phyloP scores from a whole-genome alignment of 2,329 filamentous ascomycete genomes.

The Pyrenochaeta sp. region DNA sequence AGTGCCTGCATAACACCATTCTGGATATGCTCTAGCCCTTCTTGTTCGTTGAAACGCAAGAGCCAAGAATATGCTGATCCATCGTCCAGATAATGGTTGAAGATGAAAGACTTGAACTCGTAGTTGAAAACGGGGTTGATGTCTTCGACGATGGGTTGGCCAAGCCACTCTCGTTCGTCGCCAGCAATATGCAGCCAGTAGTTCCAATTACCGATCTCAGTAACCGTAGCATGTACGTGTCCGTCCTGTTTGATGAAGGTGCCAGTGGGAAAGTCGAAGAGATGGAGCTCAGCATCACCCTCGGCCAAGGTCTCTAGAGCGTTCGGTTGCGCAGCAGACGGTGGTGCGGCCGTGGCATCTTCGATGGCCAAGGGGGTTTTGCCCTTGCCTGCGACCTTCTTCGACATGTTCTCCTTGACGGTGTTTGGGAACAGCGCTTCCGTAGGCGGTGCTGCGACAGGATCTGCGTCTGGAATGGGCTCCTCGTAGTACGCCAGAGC shows the following conservation, averaged over 20 bases:
- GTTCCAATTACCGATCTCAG: slow-evolving; percentile 87
- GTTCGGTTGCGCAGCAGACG: slow-evolving; percentile 68
- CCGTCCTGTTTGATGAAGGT: slow-evolving; percentile 84
- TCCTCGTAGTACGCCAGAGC: slow-evolving; percentile 81
- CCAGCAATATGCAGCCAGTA: slow-evolving; percentile 92
- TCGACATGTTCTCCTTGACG: slow-evolving; percentile 51
- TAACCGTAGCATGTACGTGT: slow-evolving; percentile 78
- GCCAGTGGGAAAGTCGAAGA: slow-evolving; percentile 89
- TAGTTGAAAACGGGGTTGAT: slow-evolving; percentile 99
- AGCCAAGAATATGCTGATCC: slow-evolving; percentile 96
- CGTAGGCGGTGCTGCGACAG: slow-evolving; percentile 48
- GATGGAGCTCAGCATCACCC: slow-evolving; percentile 83
- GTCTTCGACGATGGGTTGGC: slow-evolving; percentile 83
- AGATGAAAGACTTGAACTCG: slow-evolving; percentile 98
- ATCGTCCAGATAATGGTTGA: slow-evolving; percentile 92
- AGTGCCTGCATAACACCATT: slow-evolving; percentile 93
- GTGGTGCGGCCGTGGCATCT: slow-evolving; percentile 65
- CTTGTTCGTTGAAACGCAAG: slow-evolving; percentile 85
- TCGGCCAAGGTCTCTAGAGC: slow-evolving; percentile 75
- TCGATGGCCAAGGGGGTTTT: slow-evolving; percentile 42
- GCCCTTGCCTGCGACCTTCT: slow-evolving; percentile 47
- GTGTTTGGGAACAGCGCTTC: slow-evolving; percentile 48
- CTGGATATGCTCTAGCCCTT: slow-evolving; percentile 84
- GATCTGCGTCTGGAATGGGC: slow-evolving; percentile 67
- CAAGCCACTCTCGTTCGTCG: slow-evolving; percentile 81